Evolutionary conservation across 768 basidiomycete genomes (phyloP), one percentile per base, ranked within the genome.

Genomic region (Kwoniella sp.): DNA sequence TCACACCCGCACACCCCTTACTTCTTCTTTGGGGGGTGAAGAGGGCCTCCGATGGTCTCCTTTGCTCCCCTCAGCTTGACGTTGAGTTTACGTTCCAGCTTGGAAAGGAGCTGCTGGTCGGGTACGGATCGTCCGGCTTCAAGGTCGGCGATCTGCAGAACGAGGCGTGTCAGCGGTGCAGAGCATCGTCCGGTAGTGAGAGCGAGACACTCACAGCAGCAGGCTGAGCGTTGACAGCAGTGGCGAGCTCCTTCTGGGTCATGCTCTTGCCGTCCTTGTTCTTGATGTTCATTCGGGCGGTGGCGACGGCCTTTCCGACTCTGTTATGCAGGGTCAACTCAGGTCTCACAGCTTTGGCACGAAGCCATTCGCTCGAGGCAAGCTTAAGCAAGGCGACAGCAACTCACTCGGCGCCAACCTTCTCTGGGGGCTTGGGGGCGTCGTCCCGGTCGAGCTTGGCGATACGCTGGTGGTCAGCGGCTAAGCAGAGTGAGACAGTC

Each of bases 381-480:
- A 83, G 84, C 59, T 87, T 87, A 87, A 87, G 20, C 78, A 79
- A 8, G 83, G 79, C 22, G 37, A 20, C 14, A n/a, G 15, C 12
- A 4, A 66, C 69, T 53, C 36, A 73, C 69, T 63, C 60, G 31
- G 49, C 50, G 46, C 68, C 67, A 59, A 96, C 77, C 76, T 89
- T 93, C 46, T 86, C 62, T 40, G 92, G 92, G 6, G 91, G 90
- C 8, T 90, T 89, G 20, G 93, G 90, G 68, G 93, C 91, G 73
- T 96, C 92, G 64, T 95, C 89, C 37, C 88, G 83, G 75, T 92
- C 91, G 36, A 96, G 84, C 69, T 92, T 92, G 22, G 87, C 90
- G 70, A 92, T 91, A 50, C 83, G 83, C 70, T 90, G 88, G 77
- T 93, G 89, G 76, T 96, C 91, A 59, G 88, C 87, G 29, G 87